These are phyloP conservation scores for Luffa aegyptiaca DNA, from an alignment of 306 rosid species.

Conservation along the genomic window DNA sequence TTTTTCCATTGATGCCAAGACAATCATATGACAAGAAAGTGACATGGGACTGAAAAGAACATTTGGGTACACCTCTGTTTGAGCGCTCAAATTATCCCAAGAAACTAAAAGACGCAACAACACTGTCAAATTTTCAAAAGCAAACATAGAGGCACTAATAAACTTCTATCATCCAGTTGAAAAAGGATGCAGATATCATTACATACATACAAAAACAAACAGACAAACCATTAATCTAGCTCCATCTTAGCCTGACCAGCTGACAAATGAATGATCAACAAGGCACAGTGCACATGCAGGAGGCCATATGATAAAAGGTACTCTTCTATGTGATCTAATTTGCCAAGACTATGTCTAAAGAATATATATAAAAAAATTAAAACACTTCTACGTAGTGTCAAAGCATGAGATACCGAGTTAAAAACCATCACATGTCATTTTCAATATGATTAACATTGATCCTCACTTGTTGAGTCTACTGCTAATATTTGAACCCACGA, in stretches of 20 bases:
- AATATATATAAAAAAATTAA: background rate
- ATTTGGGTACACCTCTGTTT: background rate
- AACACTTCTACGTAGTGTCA: no score
- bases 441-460: background rate
- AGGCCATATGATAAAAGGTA: slow-evolving; percentile 4
- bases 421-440: background rate
- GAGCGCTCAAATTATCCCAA: slow-evolving; percentile 2
- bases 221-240: slow-evolving; percentile 6
- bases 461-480: background rate
- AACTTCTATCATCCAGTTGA: background rate
- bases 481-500: background rate
- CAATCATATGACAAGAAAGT: slow-evolving; percentile 7
- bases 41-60: slow-evolving; percentile 11
- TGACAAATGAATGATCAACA: background rate
- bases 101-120: slow-evolving; percentile 1
- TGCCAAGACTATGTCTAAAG: background rate
- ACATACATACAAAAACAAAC: slow-evolving; percentile 3
- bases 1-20: background rate
- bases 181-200: background rate
- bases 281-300: slow-evolving; percentile 8
- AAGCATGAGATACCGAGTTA: background rate
- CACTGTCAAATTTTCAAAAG: background rate
- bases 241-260: background rate
- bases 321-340: background rate
- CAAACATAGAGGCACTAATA: background rate